Conservation (phyloP, 345 rosid genomes). For the Corymbia maculata region DNA sequence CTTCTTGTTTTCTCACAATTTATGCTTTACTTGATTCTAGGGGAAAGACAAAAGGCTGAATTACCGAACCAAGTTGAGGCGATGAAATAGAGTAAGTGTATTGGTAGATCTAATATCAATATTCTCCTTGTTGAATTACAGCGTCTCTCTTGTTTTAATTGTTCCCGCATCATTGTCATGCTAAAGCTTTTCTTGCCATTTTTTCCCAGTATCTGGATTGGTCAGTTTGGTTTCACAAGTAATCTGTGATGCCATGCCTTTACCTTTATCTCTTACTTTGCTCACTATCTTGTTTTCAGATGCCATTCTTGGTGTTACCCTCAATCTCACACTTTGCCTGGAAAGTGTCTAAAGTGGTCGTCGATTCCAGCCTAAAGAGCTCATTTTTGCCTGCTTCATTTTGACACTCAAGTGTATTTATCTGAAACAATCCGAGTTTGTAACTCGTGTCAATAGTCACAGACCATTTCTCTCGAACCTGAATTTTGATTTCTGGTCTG, state of each 20-base stretch:
- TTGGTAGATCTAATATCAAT: neutral
- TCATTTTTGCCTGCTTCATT: neutral
- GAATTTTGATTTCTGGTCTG: neutral
- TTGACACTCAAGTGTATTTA: neutral
- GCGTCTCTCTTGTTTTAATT: neutral
- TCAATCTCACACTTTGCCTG: neutral
- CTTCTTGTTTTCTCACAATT: neutral
- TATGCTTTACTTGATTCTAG: neutral
- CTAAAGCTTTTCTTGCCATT: neutral
- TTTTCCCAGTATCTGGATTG: neutral
- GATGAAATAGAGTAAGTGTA: neutral
- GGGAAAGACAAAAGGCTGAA: neutral
- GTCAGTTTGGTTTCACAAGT: neutral
- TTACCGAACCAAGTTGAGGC: neutral
- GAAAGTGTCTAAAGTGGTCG: neutral
- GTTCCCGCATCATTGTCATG: neutral
- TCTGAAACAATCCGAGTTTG: neutral
- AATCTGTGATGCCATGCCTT: neutral
- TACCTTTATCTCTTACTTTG: neutral
- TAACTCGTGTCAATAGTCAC: neutral
- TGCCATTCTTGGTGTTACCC: neutral
- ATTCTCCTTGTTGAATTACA: neutral
- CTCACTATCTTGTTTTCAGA: neutral
- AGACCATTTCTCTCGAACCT: neutral
- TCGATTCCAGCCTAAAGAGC: neutral